Evolutionary conservation across 1,284 basidiomycete species (phyloP), one percentile per base, ranked within the genome.

Genomic region (Apiotrichum porosum): DNA sequence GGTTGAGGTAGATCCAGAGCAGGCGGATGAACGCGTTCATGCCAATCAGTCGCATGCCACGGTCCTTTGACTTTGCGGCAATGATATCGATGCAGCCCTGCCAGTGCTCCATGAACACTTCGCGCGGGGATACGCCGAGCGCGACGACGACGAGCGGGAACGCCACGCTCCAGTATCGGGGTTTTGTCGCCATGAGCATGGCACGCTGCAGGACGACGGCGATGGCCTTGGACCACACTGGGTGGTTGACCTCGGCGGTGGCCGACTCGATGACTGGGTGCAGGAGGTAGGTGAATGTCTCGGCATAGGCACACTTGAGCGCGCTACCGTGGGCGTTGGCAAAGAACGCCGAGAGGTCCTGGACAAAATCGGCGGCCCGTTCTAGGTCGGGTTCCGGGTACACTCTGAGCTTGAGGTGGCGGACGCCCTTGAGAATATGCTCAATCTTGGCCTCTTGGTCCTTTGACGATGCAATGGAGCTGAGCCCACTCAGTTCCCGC

Each of bases 241-340:
- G 93, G 68, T 95, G 88, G 63, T 97, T 95, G 40, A 94, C 89
- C 75, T 97, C 93, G 1, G 90, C 93, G 68, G 94, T 91, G 0
- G 91, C 93, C 22, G 87, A 91, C 83, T 92, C 89, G 50, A 86
- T 87, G 33, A 97, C 89, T 0, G 89, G 88, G 73, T 95, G 88
- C 37, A 97, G 70, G 13, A 97, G 71, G 37, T 83, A 78, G 3
- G 83, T 80, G 33, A 97, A 76, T 0, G 85, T 85, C 56, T 95
- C 88, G 1, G 89, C 87, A 66, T 93, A 95, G 3, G 86, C 83
- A 15, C 80, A 80, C 73, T 97, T 97, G 51, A 97, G 76, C 26
- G 83, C 80, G 44, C 83, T 78, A 9, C 93, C 93, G 61, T 93
- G 92, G 0, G 88, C 83, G 54, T 87, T 82, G 24, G 82, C 83